Evolutionary conservation across 2,329 filamentous ascomycete species (phyloP).

Genomic region (Harringtonia aguacate): DNA sequence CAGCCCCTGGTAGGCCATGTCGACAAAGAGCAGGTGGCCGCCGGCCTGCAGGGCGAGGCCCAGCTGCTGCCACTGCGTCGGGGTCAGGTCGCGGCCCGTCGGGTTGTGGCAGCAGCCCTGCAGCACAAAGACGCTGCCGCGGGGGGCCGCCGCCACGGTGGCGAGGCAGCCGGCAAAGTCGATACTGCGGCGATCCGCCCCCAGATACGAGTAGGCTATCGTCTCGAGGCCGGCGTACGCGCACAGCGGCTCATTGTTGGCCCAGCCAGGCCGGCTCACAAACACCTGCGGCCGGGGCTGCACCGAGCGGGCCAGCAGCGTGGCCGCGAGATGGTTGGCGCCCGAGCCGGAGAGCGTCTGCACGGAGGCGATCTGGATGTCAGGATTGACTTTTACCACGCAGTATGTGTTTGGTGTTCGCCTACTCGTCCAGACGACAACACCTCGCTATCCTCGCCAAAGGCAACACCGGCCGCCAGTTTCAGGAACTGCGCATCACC

Average conservation of each 20-base stretch:
- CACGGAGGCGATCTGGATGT: constrained; percentile 19
- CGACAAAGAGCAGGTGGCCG: constrained; percentile 21
- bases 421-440: not conserved
- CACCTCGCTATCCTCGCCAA: constrained; percentile 15
- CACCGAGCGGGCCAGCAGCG: constrained; percentile 17
- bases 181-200: constrained; percentile 14
- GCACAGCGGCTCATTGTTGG: constrained; percentile 22
- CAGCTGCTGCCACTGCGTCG: constrained; percentile 20
- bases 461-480: constrained; percentile 19
- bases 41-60: constrained; percentile 13
- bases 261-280: constrained; percentile 21
- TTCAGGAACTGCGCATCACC: constrained; percentile 20
- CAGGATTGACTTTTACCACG: not conserved
- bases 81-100: constrained; percentile 21
- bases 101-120: constrained; percentile 28
- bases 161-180: constrained; percentile 17
- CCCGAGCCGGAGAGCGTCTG: constrained; percentile 28
- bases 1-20: constrained; percentile 26
- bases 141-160: constrained; percentile 15
- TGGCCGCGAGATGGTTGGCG: constrained; percentile 23
- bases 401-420: not conserved
- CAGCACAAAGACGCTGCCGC: constrained; percentile 22
- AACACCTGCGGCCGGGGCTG: constrained; percentile 16
- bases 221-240: constrained; percentile 18
- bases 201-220: constrained; percentile 20